Base-by-base conservation (phyloP, 345 rosid genomes). In the Linum lewisii region DNA sequence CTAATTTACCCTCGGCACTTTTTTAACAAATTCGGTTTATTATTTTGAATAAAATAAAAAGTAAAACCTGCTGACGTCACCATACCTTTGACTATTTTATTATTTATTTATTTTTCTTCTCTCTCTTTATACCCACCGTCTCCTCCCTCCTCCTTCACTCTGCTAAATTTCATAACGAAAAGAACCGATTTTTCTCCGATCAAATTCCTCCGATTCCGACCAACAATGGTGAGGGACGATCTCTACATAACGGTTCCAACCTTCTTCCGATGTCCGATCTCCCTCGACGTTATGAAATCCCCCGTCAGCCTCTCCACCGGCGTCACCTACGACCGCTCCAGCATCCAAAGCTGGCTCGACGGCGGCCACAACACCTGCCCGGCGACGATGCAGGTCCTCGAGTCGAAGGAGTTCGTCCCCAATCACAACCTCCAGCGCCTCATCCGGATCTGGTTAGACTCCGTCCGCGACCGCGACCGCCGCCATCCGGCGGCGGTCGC, bases 281-380 rank as follows among this genome's bases (percentile, higher is more conserved):
- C 97, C 7, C 84, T 93, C 0, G 99, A 93, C 70, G 89, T 93
- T 15, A 93, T 93, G 99, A 78, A 63, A 56, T 89, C 97, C 5
- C 97, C 99, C 0, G 97, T 93, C 21, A 93, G 90, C 69, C 86
- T 93, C 66, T 83, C 81, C 78, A 93, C 99, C 34, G 97, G 99
- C 26, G 87, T 93, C 13, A 93, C 99, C 38, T 89, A 93, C 77
- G 99, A 93, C 66, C 91, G 95, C 59, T 62, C 84, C 60, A 81
- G 85, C 71, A 93, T 89, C 72, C 90, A 89, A 52, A 75, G 82
- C 19, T 93, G 99, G 99, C 82, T 93, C 55, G 95, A 87, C 53
- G 67, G 77, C 57, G 99, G 99, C 21, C 76, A 89, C 79, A 84
- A 82, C 72, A 93, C 95, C 15, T 93, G 95, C 63, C 99, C 97